phyloP scores from a whole-genome alignment of 176 grass and related monocot genomes.

The Ensete glaucum region DNA sequence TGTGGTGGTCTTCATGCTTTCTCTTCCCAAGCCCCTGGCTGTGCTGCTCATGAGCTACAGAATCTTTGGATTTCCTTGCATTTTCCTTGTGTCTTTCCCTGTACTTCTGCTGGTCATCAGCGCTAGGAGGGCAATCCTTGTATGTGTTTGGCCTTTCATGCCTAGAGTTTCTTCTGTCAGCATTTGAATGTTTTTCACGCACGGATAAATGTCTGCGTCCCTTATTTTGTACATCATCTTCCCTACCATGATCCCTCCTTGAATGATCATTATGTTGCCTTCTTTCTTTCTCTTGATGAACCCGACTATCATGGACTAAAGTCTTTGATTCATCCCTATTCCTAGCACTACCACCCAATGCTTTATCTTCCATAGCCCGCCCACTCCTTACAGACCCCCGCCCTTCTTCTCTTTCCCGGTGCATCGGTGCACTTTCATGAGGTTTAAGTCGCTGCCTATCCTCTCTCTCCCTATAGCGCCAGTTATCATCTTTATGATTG shows the following conservation, averaged over 20 bases:
- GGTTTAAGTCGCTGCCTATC: slow-evolving; percentile 63
- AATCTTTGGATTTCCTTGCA: slow-evolving; percentile 53
- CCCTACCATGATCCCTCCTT: slow-evolving; percentile 43
- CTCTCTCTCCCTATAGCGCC: slow-evolving; percentile 68
- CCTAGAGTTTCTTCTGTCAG: slow-evolving; percentile 52
- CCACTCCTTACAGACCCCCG: slow-evolving; percentile 40
- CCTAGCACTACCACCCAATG: slow-evolving; percentile 26
- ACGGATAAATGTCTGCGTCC: slow-evolving; percentile 41
- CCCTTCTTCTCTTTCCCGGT: slow-evolving; percentile 59
- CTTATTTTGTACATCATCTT: slow-evolving; percentile 48
- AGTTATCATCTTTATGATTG: slow-evolving; percentile 55
- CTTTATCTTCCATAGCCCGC: slow-evolving; percentile 41
- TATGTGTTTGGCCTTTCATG: slow-evolving; percentile 50
- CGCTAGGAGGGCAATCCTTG: slow-evolving; percentile 38
- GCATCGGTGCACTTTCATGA: slow-evolving; percentile 35
- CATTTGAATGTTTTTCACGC: slow-evolving; percentile 49
- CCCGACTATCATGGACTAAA: slow-evolving; percentile 34
- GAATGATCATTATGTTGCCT: slow-evolving; percentile 37
- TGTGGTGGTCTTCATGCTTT: slow-evolving; percentile 58
- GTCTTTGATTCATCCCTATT: slow-evolving; percentile 52
- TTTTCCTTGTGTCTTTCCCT: slow-evolving; percentile 67
- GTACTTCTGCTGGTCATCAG: slow-evolving; percentile 33
- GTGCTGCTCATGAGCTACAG: slow-evolving; percentile 41
- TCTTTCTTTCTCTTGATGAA: slow-evolving; percentile 35
- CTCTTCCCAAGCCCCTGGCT: slow-evolving; percentile 58